Evolutionary conservation across 2,329 filamentous ascomycete species (phyloP).

Genomic region (Calycina marina): DNA sequence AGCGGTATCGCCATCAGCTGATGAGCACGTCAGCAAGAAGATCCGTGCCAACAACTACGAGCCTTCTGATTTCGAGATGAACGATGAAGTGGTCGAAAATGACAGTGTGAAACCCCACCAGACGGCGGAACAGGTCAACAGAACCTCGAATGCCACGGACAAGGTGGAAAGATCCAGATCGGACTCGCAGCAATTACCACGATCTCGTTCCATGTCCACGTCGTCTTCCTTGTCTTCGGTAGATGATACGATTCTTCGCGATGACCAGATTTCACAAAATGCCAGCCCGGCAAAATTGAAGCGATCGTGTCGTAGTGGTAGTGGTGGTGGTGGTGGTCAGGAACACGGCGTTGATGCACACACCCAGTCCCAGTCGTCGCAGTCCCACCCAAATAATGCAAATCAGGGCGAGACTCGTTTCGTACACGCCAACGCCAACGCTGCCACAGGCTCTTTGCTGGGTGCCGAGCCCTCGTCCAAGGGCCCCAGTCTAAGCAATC

Average conservation of each 20-base stretch:
- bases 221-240: constrained; percentile 25
- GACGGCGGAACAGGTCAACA: constrained; percentile 3
- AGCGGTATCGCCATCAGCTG: constrained; percentile 9
- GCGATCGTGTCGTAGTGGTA: too few species aligned
- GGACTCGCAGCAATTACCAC: too few species aligned
- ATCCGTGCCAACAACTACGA: constrained; percentile 12
- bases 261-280: constrained; percentile 1
- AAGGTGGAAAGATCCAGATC: background rate
- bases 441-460: too few species aligned
- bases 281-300: background rate
- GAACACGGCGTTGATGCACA: too few species aligned
- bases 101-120: constrained; percentile 1
- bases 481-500: constrained; percentile 9
- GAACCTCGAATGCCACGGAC: constrained; percentile 1
- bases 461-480: constrained; percentile 18
- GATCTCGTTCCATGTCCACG: constrained; percentile 20
- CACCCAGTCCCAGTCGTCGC: constrained; percentile 6
- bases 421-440: constrained; percentile 15
- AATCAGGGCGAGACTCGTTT: too few species aligned
- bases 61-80: constrained; percentile 9
- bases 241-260: constrained; percentile 17
- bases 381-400: too few species aligned
- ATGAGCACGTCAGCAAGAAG: constrained; percentile 16
- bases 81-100: constrained; percentile 8
- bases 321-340: too few species aligned